Percentiles rank a stretch among this genome's conserved stretches.
These are phyloP conservation scores for Scedosporium dehoogii DNA, from an alignment of 2,329 filamentous ascomycete species.

Conservation along the genomic window DNA sequence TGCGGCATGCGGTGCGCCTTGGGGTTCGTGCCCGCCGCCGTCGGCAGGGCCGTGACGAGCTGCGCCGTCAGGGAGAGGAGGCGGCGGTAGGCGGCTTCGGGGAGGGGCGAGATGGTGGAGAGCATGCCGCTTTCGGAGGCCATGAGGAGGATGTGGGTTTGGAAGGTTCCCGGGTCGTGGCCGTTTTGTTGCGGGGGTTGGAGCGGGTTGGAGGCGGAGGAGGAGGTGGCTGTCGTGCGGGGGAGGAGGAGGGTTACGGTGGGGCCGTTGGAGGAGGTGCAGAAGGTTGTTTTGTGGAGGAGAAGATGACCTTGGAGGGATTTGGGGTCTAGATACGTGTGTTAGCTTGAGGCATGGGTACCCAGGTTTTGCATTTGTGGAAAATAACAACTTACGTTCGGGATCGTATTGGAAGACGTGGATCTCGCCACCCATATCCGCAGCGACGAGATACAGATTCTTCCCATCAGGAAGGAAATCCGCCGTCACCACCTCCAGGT, in stretches of 20 bases:
- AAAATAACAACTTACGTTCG: slow-evolving; percentile 55
- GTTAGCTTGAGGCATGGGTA: neutral
- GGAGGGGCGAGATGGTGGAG: slow-evolving; percentile 64
- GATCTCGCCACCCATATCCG: slow-evolving; percentile 76
- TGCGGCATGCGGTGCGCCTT: slow-evolving; percentile 59
- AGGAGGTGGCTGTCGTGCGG: slow-evolving; percentile 17
- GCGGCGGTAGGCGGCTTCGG: slow-evolving; percentile 73
- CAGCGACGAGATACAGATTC: slow-evolving; percentile 71
- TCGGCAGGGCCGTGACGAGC: slow-evolving; percentile 64
- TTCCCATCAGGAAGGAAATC: slow-evolving; percentile 84
- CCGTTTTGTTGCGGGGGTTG: slow-evolving; percentile 17
- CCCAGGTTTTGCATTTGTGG: neutral
- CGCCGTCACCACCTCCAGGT: slow-evolving; percentile 67
- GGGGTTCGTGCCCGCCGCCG: slow-evolving; percentile 73
- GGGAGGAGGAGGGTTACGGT: slow-evolving; percentile 63
- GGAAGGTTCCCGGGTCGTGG: slow-evolving; percentile 19
- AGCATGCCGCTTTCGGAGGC: slow-evolving; percentile 69
- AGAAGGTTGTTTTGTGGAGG: slow-evolving; percentile 79
- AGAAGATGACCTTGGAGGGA: slow-evolving; percentile 82
- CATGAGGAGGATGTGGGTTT: slow-evolving; percentile 48
- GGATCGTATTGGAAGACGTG: slow-evolving; percentile 92
- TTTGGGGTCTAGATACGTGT: slow-evolving; percentile 61
- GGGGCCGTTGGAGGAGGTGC: slow-evolving; percentile 68
- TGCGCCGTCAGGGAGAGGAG: slow-evolving; percentile 74
- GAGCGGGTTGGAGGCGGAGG: slow-evolving; percentile 4